phyloP scores from a whole-genome alignment of 257 asterid species.

The Solanum medicagineum region DNA sequence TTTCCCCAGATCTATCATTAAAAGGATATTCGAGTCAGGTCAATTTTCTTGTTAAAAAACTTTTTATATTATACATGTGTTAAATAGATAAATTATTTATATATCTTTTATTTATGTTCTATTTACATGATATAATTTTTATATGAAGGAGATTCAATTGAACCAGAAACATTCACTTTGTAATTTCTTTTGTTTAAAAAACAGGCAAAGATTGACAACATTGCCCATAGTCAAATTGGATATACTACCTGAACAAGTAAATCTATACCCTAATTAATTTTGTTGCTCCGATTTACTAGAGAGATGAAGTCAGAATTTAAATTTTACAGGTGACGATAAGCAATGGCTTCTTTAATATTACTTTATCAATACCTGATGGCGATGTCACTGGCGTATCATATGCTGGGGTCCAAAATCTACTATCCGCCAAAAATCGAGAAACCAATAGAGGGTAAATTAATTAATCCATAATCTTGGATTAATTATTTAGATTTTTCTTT shows the following conservation, averaged over 20 bases:
- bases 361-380: conserved; percentile 35
- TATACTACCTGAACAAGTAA: not conserved
- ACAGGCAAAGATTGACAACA: not conserved
- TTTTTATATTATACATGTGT: no score
- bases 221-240: not conserved
- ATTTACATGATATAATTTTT: no score
- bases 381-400: conserved; percentile 21
- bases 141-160: not conserved
- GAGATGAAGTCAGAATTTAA: not conserved
- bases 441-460: conserved; percentile 35
- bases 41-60: no score
- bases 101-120: no score
- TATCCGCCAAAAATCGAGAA: conserved; percentile 13
- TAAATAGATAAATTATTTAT: no score
- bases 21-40: not conserved
- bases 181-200: not conserved
- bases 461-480: not conserved
- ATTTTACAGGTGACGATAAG: conserved; percentile 22
- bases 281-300: accelerated
- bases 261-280: not conserved
- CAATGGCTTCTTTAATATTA: conserved; percentile 30
- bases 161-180: not conserved
- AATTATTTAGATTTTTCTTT: not conserved
- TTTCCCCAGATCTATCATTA: not conserved
- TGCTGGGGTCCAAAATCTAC: conserved; percentile 36